Evolutionary conservation across 2,329 filamentous ascomycete genomes (phyloP).

Genomic region (Verticillium nonalfalfae): DNA sequence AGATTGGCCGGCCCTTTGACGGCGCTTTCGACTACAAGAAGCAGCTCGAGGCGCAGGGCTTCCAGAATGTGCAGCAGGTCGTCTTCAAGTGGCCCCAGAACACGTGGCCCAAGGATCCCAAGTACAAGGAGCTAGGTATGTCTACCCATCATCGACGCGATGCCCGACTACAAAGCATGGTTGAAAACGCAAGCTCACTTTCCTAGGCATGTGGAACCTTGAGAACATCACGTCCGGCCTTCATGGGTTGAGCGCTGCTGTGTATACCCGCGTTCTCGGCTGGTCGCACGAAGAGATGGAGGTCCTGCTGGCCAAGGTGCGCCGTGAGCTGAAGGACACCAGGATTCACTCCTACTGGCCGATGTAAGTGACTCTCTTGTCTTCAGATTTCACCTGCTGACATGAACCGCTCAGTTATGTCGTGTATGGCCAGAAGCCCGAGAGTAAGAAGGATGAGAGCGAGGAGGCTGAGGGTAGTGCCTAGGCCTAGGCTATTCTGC

Average conservation of each 20-base stretch:
- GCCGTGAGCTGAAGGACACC: constrained; percentile 16
- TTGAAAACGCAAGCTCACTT: background rate
- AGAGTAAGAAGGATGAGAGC: no score
- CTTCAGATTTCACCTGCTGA: background rate
- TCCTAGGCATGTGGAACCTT: constrained; percentile 14
- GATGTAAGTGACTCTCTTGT: background rate
- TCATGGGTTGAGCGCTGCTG: constrained; percentile 17
- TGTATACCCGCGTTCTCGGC: constrained; percentile 18
- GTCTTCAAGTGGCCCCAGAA: constrained; percentile 38
- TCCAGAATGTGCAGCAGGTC: constrained; percentile 38
- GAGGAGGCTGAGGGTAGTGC: no score
- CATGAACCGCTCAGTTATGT: background rate
- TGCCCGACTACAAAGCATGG: no score
- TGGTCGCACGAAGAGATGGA: constrained; percentile 17
- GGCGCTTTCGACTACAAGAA: constrained; percentile 23
- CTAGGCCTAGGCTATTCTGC: no score
- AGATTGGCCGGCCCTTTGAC: constrained; percentile 21
- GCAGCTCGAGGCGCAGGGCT: constrained; percentile 39
- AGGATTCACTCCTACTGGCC: constrained; percentile 15
- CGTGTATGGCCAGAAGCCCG: constrained; percentile 8
- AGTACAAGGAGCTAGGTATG: constrained; percentile 37
- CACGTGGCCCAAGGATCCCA: constrained; percentile 38
- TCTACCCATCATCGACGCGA: background rate
- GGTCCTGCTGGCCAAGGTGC: constrained; percentile 16
- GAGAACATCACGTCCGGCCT: constrained; percentile 14